These are phyloP conservation scores for Globisporangium carolinianum DNA, from an alignment of 352 stramenopile species.

Conservation along the genomic window DNA sequence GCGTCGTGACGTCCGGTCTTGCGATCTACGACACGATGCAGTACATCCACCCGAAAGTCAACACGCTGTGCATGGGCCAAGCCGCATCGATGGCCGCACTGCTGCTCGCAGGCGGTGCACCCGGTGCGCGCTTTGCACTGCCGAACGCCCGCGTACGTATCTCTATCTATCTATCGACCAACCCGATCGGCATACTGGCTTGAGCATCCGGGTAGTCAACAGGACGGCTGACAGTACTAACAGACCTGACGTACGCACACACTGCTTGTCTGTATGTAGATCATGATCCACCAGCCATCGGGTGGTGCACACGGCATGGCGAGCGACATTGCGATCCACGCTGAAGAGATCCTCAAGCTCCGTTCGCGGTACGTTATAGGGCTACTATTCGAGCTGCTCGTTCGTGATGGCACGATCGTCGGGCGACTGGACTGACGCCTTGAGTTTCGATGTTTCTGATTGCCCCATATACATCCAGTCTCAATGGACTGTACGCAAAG, in stretches of 20 bases:
- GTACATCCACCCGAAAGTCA: slow-evolving; percentile 95
- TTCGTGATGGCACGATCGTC: no score
- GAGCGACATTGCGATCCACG: slow-evolving; percentile 97
- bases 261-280: slow-evolving; percentile 21
- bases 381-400: slow-evolving; percentile 11
- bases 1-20: slow-evolving; percentile 94
- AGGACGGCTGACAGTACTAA: no score
- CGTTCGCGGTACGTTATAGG: slow-evolving; percentile 35
- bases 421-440: not conserved
- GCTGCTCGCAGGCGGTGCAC: slow-evolving; percentile 89
- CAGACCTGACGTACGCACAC: no score
- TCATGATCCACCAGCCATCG: slow-evolving; percentile 98
- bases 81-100: slow-evolving; percentile 96
- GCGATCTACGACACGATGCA: slow-evolving; percentile 99
- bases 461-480: slow-evolving; percentile 16
- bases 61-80: slow-evolving; percentile 97
- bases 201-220: no score
- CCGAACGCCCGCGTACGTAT: slow-evolving; percentile 87
- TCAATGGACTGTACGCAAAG: slow-evolving; percentile 67
- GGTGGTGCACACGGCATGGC: slow-evolving; percentile 96
- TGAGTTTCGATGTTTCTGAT: no score
- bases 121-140: slow-evolving; percentile 88
- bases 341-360: slow-evolving; percentile 97
- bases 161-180: not conserved
- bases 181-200: no score